phyloP scores from a whole-genome alignment of 2,329 filamentous ascomycete genomes.

The Verticillium nubilum region DNA sequence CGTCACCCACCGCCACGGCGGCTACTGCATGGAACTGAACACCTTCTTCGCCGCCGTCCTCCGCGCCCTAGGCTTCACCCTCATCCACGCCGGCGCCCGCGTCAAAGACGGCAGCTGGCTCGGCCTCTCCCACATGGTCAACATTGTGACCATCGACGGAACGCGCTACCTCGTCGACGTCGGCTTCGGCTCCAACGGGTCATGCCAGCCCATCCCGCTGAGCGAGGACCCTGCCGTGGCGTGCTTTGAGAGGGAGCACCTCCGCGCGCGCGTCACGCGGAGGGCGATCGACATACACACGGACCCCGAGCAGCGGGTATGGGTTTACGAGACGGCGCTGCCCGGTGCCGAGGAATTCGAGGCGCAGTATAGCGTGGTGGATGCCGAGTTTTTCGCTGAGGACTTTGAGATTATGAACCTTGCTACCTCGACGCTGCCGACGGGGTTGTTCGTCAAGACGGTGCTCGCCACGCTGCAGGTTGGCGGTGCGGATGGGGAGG shows the following conservation, averaged over 20 bases:
- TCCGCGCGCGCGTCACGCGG: constrained; percentile 36
- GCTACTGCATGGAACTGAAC: constrained; percentile 49
- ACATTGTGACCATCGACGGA: constrained; percentile 48
- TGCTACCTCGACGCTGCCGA: constrained; percentile 24
- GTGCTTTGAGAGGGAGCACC: not conserved
- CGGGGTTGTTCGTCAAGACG: constrained; percentile 30
- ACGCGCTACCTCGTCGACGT: constrained; percentile 50
- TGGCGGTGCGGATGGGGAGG: constrained; percentile 12
- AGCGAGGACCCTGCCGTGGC: constrained; percentile 34
- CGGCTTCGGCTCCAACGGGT: constrained; percentile 49
- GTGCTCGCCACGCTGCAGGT: constrained; percentile 28
- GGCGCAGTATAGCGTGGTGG: constrained; percentile 45
- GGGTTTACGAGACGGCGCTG: constrained; percentile 30
- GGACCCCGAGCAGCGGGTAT: constrained; percentile 27
- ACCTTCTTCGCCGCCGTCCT: constrained; percentile 40
- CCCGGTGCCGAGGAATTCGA: constrained; percentile 29
- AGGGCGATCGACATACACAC: constrained; percentile 22
- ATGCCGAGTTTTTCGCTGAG: constrained; percentile 38
- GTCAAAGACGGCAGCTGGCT: constrained; percentile 19
- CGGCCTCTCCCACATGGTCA: constrained; percentile 47
- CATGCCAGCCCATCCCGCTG: constrained; percentile 26
- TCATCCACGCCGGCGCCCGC: constrained; percentile 45
- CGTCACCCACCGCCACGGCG: constrained; percentile 37
- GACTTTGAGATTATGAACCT: constrained; percentile 45
- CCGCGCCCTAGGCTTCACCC: constrained; percentile 39